Evolutionary conservation across 352 stramenopile species (phyloP).

Genomic region (Phytophthora constricta): DNA sequence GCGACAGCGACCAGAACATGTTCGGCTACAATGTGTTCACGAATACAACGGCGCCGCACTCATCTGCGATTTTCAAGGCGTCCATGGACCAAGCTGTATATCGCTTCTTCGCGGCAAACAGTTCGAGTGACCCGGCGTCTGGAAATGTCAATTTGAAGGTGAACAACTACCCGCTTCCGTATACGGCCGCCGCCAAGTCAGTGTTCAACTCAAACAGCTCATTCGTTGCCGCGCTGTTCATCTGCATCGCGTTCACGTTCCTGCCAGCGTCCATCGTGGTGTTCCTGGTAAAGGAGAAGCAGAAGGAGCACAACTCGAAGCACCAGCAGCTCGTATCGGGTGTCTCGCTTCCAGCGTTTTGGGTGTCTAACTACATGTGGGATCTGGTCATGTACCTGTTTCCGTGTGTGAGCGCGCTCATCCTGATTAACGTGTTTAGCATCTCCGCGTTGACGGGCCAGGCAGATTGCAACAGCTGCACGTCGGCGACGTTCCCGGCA

Average conservation of each 20-base stretch:
- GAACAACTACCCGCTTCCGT: slow-evolving; percentile 52
- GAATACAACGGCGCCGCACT: slow-evolving; percentile 57
- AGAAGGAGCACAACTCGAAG: slow-evolving; percentile 92
- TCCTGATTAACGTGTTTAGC: slow-evolving; percentile 50
- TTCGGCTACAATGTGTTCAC: slow-evolving; percentile 62
- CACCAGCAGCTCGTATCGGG: slow-evolving; percentile 73
- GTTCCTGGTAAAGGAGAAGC: slow-evolving; percentile 95
- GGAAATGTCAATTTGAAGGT: slow-evolving; percentile 43
- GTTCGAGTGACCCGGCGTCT: slow-evolving; percentile 10
- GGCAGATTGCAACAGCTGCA: slow-evolving; percentile 49
- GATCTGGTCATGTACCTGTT: slow-evolving; percentile 93
- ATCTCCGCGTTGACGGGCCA: slow-evolving; percentile 50
- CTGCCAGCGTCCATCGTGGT: slow-evolving; percentile 90
- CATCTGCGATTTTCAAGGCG: slow-evolving; percentile 56
- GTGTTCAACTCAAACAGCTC: slow-evolving; percentile 43
- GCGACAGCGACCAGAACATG: slow-evolving; percentile 38
- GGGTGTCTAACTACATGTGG: slow-evolving; percentile 95
- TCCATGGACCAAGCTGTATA: slow-evolving; percentile 60
- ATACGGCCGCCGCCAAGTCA: slow-evolving; percentile 37
- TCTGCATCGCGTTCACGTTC: slow-evolving; percentile 91
- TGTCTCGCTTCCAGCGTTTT: slow-evolving; percentile 93
- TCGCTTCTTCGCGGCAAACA: slow-evolving; percentile 47
- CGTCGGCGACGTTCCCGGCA: slow-evolving; percentile 40
- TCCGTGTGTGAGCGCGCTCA: slow-evolving; percentile 35
- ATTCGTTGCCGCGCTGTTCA: slow-evolving; percentile 76